These are phyloP conservation scores for Amanita subjunquillea DNA, from an alignment of 768 basidiomycete genomes.

Conservation along the genomic window DNA sequence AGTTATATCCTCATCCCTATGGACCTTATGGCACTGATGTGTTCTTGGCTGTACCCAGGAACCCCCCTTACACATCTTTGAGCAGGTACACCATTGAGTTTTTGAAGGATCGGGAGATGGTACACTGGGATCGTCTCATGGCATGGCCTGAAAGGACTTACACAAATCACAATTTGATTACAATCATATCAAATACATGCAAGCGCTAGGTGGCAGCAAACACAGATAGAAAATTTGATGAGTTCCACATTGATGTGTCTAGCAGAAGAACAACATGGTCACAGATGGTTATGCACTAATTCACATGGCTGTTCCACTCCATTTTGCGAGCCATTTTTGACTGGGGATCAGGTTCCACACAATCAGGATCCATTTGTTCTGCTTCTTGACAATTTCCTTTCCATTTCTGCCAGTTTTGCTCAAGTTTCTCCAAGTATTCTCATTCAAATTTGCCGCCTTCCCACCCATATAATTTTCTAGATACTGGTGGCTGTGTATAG, in stretches of 20 bases:
- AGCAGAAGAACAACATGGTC: constrained; percentile 1
- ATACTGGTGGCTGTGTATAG: no score
- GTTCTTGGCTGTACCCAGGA: not conserved
- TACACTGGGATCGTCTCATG: not conserved
- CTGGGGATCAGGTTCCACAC: no score
- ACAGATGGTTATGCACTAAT: not conserved
- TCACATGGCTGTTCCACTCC: not conserved
- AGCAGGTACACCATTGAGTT: no score
- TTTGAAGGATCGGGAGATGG: no score
- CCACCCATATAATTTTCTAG: no score
- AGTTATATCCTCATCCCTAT: not conserved
- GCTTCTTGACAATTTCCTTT: no score
- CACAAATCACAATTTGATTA: not conserved
- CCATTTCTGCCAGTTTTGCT: no score
- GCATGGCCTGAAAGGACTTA: not conserved
- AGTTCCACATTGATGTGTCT: not conserved
- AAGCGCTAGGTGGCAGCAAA: not conserved
- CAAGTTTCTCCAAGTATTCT: no score
- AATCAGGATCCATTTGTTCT: no score
- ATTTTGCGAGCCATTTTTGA: not conserved
- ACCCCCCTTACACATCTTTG: not conserved
- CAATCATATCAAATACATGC: not conserved
- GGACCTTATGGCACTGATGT: not conserved
- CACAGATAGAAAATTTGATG: not conserved
- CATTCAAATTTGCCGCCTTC: no score